phyloP scores from a whole-genome alignment of 78 protist genomes.

The Tieghemostelium lacteum region DNA sequence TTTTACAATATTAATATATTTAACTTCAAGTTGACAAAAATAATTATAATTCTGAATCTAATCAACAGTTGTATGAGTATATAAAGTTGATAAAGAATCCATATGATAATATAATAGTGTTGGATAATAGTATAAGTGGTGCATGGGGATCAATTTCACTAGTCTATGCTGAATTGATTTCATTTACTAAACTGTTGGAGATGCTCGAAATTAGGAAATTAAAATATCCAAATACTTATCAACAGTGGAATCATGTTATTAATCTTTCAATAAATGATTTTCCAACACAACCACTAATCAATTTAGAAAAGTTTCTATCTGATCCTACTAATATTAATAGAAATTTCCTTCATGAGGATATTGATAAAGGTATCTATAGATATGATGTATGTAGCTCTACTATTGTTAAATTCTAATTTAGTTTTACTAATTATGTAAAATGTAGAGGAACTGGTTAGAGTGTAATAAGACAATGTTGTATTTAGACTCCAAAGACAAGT shows the following conservation, averaged over 20 bases:
- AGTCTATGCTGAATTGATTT: constrained; percentile 44
- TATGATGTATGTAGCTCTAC: neutral
- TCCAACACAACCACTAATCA: constrained; percentile 1
- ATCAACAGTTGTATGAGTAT: neutral
- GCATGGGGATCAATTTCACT: constrained; percentile 52
- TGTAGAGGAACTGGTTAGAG: too few relatives aligned
- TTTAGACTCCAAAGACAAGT: too few relatives aligned
- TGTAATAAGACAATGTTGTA: too few relatives aligned
- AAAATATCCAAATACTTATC: neutral
- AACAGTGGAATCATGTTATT: constrained; percentile 42
- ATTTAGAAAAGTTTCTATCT: constrained; percentile 15
- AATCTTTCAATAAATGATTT: constrained; percentile 60
- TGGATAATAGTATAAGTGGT: constrained; percentile 2
- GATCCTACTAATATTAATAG: neutral
- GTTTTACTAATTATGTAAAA: too few relatives aligned
- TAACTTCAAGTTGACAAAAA: constrained; percentile 2
- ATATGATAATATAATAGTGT: constrained; percentile 6
- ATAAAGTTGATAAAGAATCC: neutral
- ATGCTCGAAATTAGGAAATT: constrained; percentile 12
- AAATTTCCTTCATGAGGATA: constrained; percentile 6
- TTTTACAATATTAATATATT: neutral
- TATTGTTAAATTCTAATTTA: too few relatives aligned
- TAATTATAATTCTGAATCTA: neutral
- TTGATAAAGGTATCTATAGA: neutral
- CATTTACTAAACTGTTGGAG: constrained; percentile 12